Base-by-base conservation (phyloP, 306 rosid genomes). In the Gastrolobium bilobum region DNA sequence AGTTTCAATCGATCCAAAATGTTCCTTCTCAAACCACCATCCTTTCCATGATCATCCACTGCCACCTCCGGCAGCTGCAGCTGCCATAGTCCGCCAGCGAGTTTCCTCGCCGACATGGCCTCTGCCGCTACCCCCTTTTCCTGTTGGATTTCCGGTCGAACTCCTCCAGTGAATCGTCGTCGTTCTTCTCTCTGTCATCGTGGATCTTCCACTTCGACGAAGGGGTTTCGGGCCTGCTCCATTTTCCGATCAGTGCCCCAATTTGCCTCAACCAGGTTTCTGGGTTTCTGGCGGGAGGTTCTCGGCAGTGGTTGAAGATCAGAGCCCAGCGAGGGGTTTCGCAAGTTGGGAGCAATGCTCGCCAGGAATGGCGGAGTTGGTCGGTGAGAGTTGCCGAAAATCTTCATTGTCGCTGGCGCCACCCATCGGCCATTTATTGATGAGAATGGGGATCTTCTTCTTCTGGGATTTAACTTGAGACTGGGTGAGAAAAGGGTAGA, bases 161-260 rank as follows among this genome's bases (percentile, higher is more conserved):
- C 34, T 79, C 89, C 26, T 86, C 88, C 31, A 53, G 54, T n/a
- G 69, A 83, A 61, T 73, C 88, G 6, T 78, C 79, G 4, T n/a
- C 48, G 3, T 29, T 70, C 30, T 38, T 43, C 4, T 71, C 83
- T 29, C 77, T 58, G 0, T 61, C 44, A 3, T 79, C 78, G 9
- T 79, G 78, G 70, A 90, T 79, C 84, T 88, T 90, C 94, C 89
- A 92, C 86, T 86, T 89, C 42, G 87, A 87, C 2, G 84, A 43
- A n/a, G 98, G 98, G 63, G 97, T 87, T 83, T 87, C 97, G 0
- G 97, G 93, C 46, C 97, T 79, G 85, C 98, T 92, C 80, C 97
- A 84, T 63, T 71, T 80, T 1, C 97, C 95, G 0, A 33, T 2
- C 10, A 87, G 50, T 5, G 82, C 62, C 4, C 80, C 86, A 6